Conservation (phyloP, 352 stramenopile species). For the Pythium aristosporum region DNA sequence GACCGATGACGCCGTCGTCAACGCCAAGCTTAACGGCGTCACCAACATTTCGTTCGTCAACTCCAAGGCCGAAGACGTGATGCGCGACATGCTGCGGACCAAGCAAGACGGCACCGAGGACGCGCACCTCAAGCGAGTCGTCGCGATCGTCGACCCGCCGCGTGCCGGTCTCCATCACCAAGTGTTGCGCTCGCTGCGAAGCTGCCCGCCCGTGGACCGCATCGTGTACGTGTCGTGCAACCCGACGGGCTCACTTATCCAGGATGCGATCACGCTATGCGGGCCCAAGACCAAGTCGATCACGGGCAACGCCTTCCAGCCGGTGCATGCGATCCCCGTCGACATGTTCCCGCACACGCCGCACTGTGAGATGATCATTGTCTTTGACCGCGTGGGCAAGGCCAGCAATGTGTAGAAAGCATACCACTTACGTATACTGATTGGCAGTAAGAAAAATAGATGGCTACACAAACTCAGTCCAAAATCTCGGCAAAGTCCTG, state of each 20-base stretch:
- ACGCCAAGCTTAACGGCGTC: conserved; percentile 84
- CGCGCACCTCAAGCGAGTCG: conserved; percentile 68
- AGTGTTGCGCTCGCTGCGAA: conserved; percentile 85
- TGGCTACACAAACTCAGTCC: background rate
- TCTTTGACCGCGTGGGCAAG: conserved; percentile 90
- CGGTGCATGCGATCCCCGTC: conserved; percentile 92
- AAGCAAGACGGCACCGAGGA: conserved; percentile 58
- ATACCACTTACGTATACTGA: background rate
- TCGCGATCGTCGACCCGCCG: conserved; percentile 97
- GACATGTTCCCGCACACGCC: conserved; percentile 99
- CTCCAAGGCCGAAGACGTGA: conserved; percentile 90
- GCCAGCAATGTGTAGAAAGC: conserved; percentile 17
- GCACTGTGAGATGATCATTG: conserved; percentile 98
- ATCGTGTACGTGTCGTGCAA: conserved; percentile 99
- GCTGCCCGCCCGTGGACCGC: conserved; percentile 77
- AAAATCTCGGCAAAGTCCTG: conserved; percentile 71
- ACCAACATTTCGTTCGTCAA: conserved; percentile 90
- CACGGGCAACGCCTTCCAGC: conserved; percentile 89
- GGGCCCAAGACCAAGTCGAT: conserved; percentile 92
- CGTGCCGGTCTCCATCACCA: conserved; percentile 94
- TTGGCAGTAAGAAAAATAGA: conserved; percentile 3
- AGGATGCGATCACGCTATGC: conserved; percentile 90
- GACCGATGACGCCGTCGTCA: conserved; percentile 88
- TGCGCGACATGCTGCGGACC: conserved; percentile 73
- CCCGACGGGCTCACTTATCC: conserved; percentile 93